Conservation (phyloP, 805 yeast genomes). For the Saccharomycopsis sp. region DNA sequence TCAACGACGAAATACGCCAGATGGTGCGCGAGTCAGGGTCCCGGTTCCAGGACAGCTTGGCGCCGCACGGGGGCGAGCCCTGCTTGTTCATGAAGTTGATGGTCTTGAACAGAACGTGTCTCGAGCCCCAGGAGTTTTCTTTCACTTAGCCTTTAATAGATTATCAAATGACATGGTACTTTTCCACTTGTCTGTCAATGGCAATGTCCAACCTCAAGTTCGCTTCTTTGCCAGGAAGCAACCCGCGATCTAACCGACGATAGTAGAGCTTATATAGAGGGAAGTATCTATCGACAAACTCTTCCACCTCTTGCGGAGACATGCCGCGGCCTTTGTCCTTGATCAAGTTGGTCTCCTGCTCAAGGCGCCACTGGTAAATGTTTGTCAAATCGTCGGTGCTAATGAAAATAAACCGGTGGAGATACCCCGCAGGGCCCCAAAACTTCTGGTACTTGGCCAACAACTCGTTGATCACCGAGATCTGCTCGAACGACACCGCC, state of each 20-base stretch:
- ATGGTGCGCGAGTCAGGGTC: background rate
- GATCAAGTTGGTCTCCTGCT: constrained; percentile 60
- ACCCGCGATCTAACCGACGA: constrained; percentile 31
- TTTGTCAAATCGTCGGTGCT: constrained; percentile 49
- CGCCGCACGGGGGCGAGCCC: background rate
- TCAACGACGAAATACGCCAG: constrained; percentile 1
- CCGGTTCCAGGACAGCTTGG: constrained; percentile 4
- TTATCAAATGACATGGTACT: no score
- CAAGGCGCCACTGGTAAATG: constrained; percentile 71
- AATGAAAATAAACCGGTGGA: constrained; percentile 54
- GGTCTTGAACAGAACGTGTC: constrained; percentile 10
- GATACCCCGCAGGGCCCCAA: constrained; percentile 42
- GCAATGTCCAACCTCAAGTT: constrained; percentile 19
- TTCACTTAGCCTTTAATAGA: no score
- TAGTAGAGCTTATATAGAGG: constrained; percentile 74
- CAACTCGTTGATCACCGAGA: constrained; percentile 40
- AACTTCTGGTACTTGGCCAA: constrained; percentile 41
- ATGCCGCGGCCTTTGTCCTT: constrained; percentile 57
- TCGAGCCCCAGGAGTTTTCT: background rate
- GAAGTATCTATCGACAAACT: constrained; percentile 77
- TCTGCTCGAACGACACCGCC: constrained; percentile 25
- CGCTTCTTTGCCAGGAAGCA: background rate
- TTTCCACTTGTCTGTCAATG: no score
- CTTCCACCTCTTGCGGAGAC: constrained; percentile 59
- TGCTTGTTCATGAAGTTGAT: constrained; percentile 8